Evolutionary conservation across 148 eudicot species (phyloP), one percentile per base, ranked within the genome.

Genomic region (Silene latifolia): DNA sequence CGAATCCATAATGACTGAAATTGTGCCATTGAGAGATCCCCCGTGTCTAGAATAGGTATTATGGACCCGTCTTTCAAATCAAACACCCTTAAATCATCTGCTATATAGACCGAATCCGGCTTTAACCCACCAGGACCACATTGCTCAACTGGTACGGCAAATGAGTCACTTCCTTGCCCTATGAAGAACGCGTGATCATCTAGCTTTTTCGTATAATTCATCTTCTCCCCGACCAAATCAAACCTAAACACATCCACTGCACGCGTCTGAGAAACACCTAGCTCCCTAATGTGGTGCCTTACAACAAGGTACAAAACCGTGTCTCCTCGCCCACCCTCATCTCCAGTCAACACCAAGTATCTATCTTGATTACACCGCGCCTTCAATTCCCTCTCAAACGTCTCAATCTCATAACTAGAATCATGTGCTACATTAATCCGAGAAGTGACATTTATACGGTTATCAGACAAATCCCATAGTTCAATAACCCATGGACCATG

Each of bases 181-280:
- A 63, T 27, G 44, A 63, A 63, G 11, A 63, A 63, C n/a, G 67
- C 67, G 67, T 63, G 67, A 17, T 14, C 42, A 63, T 63, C 42
- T 14, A 63, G 44, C 42, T 63, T 63, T 6, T 0, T 63, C 13
- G 67, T 63, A 5, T 27, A 27, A 15, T 5, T 63, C n/a, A 63
- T 29, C 19, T 17, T 25, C 67, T 17, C 42, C 14, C n/a, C 18
- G 9, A 11, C 42, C 39, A 63, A 25, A 63, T 63, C 67, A 14
- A 63, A 63, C 19, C n/a, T 63, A 7, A 63, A 63, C 42, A 63
- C 67, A 7, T 63, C 67, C 5, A 63, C n/a, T 0, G 67, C 67
- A 27, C 46, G 67, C 8, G 67, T 63, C 44, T 63, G 44, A 25
- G 67, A 61, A 21, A 61, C 2, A 7, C 29, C 65, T 5, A 61